Evolutionary conservation across 2,329 filamentous ascomycete genomes (phyloP).

Genomic region (Exophiala oligosperma): DNA sequence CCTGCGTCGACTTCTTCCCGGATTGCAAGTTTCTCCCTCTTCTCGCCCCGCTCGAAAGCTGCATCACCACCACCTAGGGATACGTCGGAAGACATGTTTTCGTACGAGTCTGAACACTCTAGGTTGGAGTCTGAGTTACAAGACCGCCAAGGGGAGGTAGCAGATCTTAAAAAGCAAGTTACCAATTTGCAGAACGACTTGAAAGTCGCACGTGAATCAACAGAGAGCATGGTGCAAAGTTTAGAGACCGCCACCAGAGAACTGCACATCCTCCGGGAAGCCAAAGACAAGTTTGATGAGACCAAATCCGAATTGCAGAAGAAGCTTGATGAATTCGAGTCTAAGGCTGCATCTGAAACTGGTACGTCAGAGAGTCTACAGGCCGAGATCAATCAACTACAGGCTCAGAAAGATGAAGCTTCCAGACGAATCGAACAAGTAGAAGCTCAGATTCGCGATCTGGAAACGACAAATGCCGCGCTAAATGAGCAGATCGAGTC

Average conservation of each 20-base stretch:
- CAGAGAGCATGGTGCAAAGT: conserved; percentile 62
- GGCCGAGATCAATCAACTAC: conserved; percentile 40
- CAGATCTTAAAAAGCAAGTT: conserved; percentile 68
- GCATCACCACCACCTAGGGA: conserved; percentile 36
- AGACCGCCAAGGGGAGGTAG: conserved; percentile 69
- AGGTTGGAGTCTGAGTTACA: conserved; percentile 74
- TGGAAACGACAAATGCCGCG: conserved; percentile 32
- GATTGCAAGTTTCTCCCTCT: conserved; percentile 39
- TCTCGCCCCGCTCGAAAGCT: conserved; percentile 39
- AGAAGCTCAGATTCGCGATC: conserved; percentile 30
- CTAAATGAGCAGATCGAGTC: conserved; percentile 29
- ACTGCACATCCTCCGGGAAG: conserved; percentile 56
- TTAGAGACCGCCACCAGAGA: conserved; percentile 68
- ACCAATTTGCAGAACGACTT: conserved; percentile 69
- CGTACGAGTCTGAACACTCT: conserved; percentile 83
- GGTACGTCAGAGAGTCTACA: conserved; percentile 34
- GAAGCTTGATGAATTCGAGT: conserved; percentile 45
- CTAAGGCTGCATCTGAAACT: conserved; percentile 28
- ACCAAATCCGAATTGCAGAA: conserved; percentile 43
- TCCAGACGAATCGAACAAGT: conserved; percentile 40
- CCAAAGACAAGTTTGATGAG: conserved; percentile 49
- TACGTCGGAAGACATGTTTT: conserved; percentile 76
- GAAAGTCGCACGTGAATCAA: conserved; percentile 68
- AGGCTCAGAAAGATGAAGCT: conserved; percentile 41
- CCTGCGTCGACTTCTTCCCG: conserved; percentile 37